Base-by-base conservation (phyloP, 2,329 filamentous ascomycete genomes). In the Penicillium sp. region DNA sequence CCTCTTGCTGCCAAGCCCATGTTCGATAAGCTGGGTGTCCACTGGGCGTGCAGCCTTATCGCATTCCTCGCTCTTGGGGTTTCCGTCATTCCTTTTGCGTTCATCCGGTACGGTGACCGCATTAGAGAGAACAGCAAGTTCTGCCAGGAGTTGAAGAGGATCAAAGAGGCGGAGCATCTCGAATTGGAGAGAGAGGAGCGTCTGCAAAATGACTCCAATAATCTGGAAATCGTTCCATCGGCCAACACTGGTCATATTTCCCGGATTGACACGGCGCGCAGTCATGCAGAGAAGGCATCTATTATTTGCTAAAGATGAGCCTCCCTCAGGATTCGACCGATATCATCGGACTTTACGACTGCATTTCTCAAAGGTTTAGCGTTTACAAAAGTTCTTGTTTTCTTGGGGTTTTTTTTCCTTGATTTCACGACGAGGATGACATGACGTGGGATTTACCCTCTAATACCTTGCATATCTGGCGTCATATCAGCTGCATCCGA, bases 1-100 rank as follows among this genome's bases (percentile, higher is more conserved):
- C 87, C 87, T 1, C 77, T 89, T 11, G 79, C 79, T 2, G 72
- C 78, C 0, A 71, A 70, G 22, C 71, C 70, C 1, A 80, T 81
- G 78, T 81, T 79, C 58, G 64, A 68, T 16, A 66, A 55, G 16
- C 65, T 81, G 11, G 78, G 78, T 0, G 72, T 80, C 1, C 59
- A 73, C 16, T 80, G 78, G 78, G 77, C 75, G 2, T 77, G 76
- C 60, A 77, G 69, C 55, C 61, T 79, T 39, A 67, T 80, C 35
- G 78, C 70, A 1, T 79, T 79, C 55, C 51, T 77, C 1, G 74
- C 71, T 52, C 55, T 80, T 7, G 72, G 61, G 1, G 73, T 80
- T 56, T 72, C 70, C 0, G 36, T 73, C 2, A 76, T 80, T 41
- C 78, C 77, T 1, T 79, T 80, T 64, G 72, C 69, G 0, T 79